Conservation (phyloP, 2,329 filamentous ascomycete species). For the Penicillium brasilianum region DNA sequence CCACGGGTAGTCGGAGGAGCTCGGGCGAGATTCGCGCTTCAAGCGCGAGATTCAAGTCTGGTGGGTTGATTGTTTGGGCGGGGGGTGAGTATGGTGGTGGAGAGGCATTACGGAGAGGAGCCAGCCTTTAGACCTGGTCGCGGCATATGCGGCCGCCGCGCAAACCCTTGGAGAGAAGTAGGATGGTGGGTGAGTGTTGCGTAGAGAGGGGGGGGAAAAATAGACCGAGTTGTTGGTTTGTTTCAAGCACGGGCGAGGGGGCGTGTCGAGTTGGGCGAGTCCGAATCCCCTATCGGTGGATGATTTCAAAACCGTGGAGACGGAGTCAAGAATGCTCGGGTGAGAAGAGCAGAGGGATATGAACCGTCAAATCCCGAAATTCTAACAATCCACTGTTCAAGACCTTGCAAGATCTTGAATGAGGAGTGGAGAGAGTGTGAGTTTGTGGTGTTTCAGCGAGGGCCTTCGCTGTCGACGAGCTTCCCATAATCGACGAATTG, state of each 20-base stretch:
- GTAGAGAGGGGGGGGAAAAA: background rate
- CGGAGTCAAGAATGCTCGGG: background rate
- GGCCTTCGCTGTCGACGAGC: slow-evolving; percentile 5
- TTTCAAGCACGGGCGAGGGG: background rate
- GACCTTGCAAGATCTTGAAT: background rate
- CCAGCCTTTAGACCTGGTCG: slow-evolving; percentile 43
- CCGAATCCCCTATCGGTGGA: slow-evolving; percentile 19
- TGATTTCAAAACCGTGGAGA: slow-evolving; percentile 7
- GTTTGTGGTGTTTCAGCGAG: slow-evolving; percentile 7
- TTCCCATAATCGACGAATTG: slow-evolving; percentile 6
- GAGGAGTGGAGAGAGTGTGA: slow-evolving; percentile 9
- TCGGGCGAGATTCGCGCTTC: slow-evolving; percentile 19
- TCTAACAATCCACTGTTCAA: background rate
- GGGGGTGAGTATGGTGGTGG: slow-evolving; percentile 41
- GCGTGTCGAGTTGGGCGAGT: slow-evolving; percentile 11
- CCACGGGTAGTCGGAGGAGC: slow-evolving; percentile 18
- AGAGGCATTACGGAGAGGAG: slow-evolving; percentile 47
- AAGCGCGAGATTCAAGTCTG: slow-evolving; percentile 34
- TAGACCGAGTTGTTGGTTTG: background rate
- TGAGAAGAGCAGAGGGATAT: background rate
- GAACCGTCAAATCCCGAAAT: background rate
- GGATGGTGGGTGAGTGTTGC: background rate
- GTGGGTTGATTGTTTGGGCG: slow-evolving; percentile 31
- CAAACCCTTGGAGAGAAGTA: slow-evolving; percentile 20
- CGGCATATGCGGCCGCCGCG: slow-evolving; percentile 46